These are phyloP conservation scores for Macrolepiota dolichaula DNA, from an alignment of 768 basidiomycete species.

Conservation along the genomic window DNA sequence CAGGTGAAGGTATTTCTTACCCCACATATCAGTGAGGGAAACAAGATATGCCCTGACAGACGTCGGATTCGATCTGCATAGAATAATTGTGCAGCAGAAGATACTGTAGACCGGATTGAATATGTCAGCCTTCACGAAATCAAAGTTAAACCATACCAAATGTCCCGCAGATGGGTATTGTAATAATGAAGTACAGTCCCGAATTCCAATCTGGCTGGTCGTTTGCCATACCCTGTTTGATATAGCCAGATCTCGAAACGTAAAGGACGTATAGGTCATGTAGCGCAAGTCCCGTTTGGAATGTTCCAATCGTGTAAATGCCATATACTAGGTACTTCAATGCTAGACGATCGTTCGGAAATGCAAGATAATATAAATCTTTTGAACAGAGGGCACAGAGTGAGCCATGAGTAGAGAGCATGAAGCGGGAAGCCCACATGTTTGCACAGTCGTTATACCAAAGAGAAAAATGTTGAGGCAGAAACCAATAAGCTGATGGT, in stretches of 20 bases:
- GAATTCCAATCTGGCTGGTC: conserved; percentile 1
- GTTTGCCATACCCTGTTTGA: neutral
- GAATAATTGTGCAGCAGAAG: neutral
- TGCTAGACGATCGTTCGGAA: conserved; percentile 3
- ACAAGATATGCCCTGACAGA: neutral
- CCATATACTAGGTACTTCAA: conserved; percentile 11
- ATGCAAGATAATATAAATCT: conserved; percentile 14
- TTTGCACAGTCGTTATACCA: conserved; percentile 7
- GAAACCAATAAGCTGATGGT: conserved; percentile 2
- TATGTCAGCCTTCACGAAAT: neutral
- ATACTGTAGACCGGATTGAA: neutral
- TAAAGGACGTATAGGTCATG: conserved; percentile 4
- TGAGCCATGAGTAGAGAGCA: neutral
- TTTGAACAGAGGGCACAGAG: neutral
- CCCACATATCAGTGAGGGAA: neutral
- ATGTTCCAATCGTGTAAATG: neutral
- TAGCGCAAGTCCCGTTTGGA: conserved; percentile 5
- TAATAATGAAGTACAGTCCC: neutral
- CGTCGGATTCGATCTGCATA: conserved; percentile 1
- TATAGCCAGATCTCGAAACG: conserved; percentile 1
- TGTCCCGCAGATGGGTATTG: conserved; percentile 5
- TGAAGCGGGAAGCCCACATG: neutral
- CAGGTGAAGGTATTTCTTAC: neutral
- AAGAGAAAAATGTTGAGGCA: conserved; percentile 5
- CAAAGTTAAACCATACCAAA: neutral